These are phyloP conservation scores for Ceratocystis albifundus DNA, from an alignment of 2,329 filamentous ascomycete genomes.

Conservation along the genomic window DNA sequence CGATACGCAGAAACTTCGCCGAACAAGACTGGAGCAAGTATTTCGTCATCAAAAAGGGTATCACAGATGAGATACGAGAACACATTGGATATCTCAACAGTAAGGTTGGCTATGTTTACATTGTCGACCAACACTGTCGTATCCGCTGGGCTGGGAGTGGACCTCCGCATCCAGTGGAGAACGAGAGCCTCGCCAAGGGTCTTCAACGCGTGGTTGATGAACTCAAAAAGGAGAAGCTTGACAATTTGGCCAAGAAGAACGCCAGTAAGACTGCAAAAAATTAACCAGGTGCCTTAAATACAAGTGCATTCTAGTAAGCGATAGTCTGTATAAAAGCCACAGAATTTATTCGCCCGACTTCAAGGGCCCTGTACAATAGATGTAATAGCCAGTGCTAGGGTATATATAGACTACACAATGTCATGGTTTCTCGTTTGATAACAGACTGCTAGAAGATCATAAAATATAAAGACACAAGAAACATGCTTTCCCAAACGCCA, in stretches of 20 bases:
- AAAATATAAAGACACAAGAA: not conserved
- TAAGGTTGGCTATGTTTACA: slow-evolving; percentile 87
- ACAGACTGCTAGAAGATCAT: slow-evolving; percentile 8
- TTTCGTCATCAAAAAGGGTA: slow-evolving; percentile 47
- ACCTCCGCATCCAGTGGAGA: slow-evolving; percentile 52
- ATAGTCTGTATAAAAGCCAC: slow-evolving; percentile 11
- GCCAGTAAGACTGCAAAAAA: not conserved
- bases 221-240: slow-evolving; percentile 33
- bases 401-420: not conserved
- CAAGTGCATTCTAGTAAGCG: slow-evolving; percentile 17
- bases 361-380: slow-evolving; percentile 5
- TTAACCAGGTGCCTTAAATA: not conserved
- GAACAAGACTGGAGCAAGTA: slow-evolving; percentile 48
- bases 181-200: slow-evolving; percentile 53
- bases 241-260: slow-evolving; percentile 26
- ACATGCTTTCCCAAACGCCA: slow-evolving; percentile 21
- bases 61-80: slow-evolving; percentile 51
- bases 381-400: not conserved
- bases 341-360: not conserved
- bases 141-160: slow-evolving; percentile 92
- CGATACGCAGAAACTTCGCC: slow-evolving; percentile 40
- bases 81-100: slow-evolving; percentile 65
- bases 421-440: not conserved
- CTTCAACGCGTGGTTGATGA: slow-evolving; percentile 52
- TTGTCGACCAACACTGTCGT: slow-evolving; percentile 75